phyloP scores from a whole-genome alignment of 2,329 filamentous ascomycete species.

The Nigrospora osmanthi region DNA sequence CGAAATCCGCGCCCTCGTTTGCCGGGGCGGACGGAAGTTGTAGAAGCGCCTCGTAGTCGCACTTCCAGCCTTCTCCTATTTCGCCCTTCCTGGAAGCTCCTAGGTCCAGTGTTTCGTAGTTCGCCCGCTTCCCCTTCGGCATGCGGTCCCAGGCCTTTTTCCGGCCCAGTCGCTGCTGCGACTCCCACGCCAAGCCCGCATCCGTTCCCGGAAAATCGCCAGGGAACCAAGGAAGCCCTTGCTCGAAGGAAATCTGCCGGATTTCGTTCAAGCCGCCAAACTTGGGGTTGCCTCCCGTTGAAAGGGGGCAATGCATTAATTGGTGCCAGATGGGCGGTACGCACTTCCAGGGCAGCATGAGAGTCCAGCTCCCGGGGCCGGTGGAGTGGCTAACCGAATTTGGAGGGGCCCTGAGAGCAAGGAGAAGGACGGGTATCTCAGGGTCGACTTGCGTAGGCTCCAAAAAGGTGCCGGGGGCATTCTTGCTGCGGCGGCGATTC shows the following conservation, averaged over 20 bases:
- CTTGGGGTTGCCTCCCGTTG: conserved; percentile 69
- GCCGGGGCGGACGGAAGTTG: conserved; percentile 17
- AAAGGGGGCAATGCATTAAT: conserved; percentile 74
- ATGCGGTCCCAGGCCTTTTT: conserved; percentile 63
- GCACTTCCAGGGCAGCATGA: conserved; percentile 87
- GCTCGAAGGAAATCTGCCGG: conserved; percentile 76
- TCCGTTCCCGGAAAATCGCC: conserved; percentile 74
- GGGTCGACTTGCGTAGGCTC: conserved; percentile 55
- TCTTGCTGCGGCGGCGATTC: conserved; percentile 64
- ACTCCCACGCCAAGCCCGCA: conserved; percentile 73
- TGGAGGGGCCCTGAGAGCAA: conserved; percentile 28
- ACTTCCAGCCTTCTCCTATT: conserved; percentile 72
- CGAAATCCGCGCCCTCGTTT: conserved; percentile 8
- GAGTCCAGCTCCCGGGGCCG: conserved; percentile 64
- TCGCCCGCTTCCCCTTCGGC: conserved; percentile 73
- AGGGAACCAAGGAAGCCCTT: conserved; percentile 73
- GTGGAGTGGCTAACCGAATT: conserved; percentile 35
- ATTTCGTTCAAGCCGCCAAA: conserved; percentile 78
- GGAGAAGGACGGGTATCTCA: conserved; percentile 67
- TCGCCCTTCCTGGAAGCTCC: conserved; percentile 72
- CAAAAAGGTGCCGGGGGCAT: conserved; percentile 55
- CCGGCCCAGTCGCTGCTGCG: conserved; percentile 51
- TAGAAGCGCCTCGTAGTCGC: conserved; percentile 73
- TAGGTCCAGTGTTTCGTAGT: conserved; percentile 68
- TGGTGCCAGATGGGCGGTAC: conserved; percentile 80